Evolutionary conservation across 169 alveolate genomes (phyloP).

Genomic region (Plasmodium cynomolgi): DNA sequence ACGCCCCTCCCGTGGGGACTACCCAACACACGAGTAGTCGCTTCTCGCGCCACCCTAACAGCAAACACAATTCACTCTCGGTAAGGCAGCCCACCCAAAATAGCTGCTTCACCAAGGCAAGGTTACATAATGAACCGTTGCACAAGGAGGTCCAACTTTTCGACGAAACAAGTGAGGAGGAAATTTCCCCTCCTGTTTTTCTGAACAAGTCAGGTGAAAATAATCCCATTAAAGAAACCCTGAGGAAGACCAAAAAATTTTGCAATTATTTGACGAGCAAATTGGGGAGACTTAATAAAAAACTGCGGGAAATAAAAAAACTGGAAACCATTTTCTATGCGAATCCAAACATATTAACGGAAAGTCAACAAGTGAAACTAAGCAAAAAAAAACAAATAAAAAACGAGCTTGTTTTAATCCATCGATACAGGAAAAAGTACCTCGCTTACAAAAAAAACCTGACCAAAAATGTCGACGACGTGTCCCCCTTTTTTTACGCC

Average conservation of each 20-base stretch:
- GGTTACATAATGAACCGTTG: not conserved
- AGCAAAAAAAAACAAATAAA: constrained; percentile 71
- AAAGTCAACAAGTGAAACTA: constrained; percentile 50
- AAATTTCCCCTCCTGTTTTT: not conserved
- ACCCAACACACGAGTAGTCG: not conserved
- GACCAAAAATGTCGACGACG: constrained; percentile 48
- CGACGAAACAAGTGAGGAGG: not conserved
- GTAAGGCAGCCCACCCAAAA: not conserved
- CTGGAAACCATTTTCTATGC: constrained; percentile 61
- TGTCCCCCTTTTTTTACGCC: constrained; percentile 66
- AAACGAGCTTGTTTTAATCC: constrained; percentile 65
- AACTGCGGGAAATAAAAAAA: constrained; percentile 72
- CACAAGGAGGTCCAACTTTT: not conserved
- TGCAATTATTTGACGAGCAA: constrained; percentile 67
- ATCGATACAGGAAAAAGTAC: constrained; percentile 67
- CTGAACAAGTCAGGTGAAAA: not conserved
- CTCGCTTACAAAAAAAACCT: constrained; percentile 47
- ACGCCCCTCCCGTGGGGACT: not conserved
- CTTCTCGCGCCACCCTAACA: not conserved
- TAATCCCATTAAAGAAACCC: constrained; percentile 13
- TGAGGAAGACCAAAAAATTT: constrained; percentile 43
- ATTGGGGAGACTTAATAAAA: constrained; percentile 70
- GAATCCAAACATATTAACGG: constrained; percentile 60
- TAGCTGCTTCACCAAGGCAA: not conserved
- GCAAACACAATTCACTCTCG: not conserved